These are phyloP conservation scores for Sphagnum contortum DNA, from an alignment of 225 moss, liverwort and hornwort genomes.

Conservation along the genomic window DNA sequence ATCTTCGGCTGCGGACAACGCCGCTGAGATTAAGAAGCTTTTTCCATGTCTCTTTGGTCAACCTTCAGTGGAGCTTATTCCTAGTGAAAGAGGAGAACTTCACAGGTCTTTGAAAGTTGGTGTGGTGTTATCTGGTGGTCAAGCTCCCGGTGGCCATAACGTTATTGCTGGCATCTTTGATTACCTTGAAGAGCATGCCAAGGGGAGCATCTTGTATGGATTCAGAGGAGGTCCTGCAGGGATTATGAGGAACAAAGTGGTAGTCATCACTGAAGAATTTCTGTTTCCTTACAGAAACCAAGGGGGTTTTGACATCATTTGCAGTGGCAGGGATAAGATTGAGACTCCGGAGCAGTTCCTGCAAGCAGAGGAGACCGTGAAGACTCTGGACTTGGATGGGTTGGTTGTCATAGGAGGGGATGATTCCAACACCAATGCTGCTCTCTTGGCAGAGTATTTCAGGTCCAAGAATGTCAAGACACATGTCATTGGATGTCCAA, in stretches of 20 bases:
- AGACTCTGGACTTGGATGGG: constrained; percentile 38
- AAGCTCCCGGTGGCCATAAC: constrained; percentile 55
- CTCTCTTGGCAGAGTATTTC: constrained; percentile 47
- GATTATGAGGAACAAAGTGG: constrained; percentile 42
- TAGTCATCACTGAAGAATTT: constrained; percentile 38
- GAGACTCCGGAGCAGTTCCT: constrained; percentile 52
- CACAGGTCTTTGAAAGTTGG: constrained; percentile 27
- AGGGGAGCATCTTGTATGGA: constrained; percentile 37
- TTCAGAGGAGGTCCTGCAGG: constrained; percentile 52
- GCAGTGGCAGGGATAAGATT: constrained; percentile 58
- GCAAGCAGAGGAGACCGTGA: constrained; percentile 45
- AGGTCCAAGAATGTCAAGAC: constrained; percentile 34
- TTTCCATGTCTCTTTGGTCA: constrained; percentile 48
- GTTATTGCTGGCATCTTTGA: constrained; percentile 52
- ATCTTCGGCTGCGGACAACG: constrained; percentile 2
- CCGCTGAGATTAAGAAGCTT: constrained; percentile 36
- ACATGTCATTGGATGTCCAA: constrained; percentile 44
- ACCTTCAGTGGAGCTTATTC: constrained; percentile 22
- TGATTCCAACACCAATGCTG: constrained; percentile 54
- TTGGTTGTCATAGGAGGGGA: constrained; percentile 50
- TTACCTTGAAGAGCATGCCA: constrained; percentile 36
- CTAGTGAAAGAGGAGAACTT: constrained; percentile 7
- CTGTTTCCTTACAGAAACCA: constrained; percentile 45
- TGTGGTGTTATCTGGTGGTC: constrained; percentile 49
- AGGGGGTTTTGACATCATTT: constrained; percentile 61